phyloP scores from a whole-genome alignment of 805 yeast genomes.

The Candida ficus region DNA sequence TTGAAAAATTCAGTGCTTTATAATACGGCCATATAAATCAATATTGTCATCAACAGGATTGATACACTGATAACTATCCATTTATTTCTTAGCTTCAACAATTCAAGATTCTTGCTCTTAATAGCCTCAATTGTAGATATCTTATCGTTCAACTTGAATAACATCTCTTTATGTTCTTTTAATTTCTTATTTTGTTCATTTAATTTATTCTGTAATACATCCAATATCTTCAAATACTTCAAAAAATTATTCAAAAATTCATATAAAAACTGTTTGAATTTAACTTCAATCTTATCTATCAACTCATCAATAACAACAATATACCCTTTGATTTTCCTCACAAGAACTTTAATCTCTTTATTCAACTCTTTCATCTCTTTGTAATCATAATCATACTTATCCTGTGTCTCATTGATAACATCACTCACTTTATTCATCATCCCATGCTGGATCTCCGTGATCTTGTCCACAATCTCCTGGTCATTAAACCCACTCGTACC shows the following conservation, averaged over 20 bases:
- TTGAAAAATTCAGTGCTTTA: constrained; percentile 17
- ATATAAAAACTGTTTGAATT: constrained; percentile 1
- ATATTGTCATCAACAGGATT: neutral
- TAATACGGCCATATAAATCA: no score
- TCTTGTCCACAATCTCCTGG: neutral
- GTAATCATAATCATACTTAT: neutral
- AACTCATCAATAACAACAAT: neutral
- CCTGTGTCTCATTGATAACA: constrained; percentile 4
- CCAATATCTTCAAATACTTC: constrained; percentile 1
- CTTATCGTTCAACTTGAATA: neutral
- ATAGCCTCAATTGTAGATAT: neutral
- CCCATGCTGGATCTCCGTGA: neutral
- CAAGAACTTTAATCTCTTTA: neutral
- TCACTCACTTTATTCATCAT: neutral
- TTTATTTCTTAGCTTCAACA: neutral
- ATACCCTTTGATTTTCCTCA: neutral
- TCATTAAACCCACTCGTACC: neutral
- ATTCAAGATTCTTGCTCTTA: neutral
- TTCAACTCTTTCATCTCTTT: neutral
- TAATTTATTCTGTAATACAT: constrained; percentile 1
- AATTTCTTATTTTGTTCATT: neutral
- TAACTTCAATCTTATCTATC: neutral
- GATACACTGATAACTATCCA: neutral
- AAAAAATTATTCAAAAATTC: constrained; percentile 3
- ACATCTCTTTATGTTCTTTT: neutral